phyloP scores from a whole-genome alignment of 768 basidiomycete species.

The Fomitopsis serialis region DNA sequence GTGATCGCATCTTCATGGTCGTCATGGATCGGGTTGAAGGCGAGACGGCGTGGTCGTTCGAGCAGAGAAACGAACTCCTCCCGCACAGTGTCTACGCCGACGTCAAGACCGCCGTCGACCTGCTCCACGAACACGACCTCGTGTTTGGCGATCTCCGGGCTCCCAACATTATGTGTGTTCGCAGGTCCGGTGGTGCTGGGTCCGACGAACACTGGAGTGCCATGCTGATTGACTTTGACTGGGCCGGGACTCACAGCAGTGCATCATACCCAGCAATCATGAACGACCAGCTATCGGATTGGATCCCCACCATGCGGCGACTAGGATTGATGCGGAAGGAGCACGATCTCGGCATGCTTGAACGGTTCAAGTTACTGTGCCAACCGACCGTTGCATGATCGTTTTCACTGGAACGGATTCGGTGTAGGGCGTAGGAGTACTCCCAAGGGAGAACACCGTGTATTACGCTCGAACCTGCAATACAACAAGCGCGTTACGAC shows the following conservation, averaged over 20 bases:
- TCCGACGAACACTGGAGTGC: neutral
- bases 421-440: too few species aligned
- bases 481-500: too few species aligned
- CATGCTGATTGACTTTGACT: constrained; percentile 13
- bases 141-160: constrained; percentile 12
- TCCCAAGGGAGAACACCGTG: too few species aligned
- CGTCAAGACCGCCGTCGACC: constrained; percentile 4
- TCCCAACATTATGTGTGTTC: constrained; percentile 4
- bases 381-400: too few species aligned
- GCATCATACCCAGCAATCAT: constrained; percentile 2
- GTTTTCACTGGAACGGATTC: too few species aligned
- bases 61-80: neutral
- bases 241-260: constrained; percentile 1
- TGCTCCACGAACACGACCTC: constrained; percentile 4
- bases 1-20: constrained; percentile 10
- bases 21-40: constrained; percentile 13
- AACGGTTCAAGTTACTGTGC: neutral
- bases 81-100: neutral
- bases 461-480: too few species aligned
- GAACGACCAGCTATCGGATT: neutral
- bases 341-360: constrained; percentile 6
- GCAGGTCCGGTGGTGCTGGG: neutral
- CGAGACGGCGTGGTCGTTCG: neutral
- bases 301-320: neutral
- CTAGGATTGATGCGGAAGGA: constrained; percentile 5